Evolutionary conservation across 2,329 filamentous ascomycete species (phyloP).

Genomic region (Pseudocercospora pini-densiflorae): DNA sequence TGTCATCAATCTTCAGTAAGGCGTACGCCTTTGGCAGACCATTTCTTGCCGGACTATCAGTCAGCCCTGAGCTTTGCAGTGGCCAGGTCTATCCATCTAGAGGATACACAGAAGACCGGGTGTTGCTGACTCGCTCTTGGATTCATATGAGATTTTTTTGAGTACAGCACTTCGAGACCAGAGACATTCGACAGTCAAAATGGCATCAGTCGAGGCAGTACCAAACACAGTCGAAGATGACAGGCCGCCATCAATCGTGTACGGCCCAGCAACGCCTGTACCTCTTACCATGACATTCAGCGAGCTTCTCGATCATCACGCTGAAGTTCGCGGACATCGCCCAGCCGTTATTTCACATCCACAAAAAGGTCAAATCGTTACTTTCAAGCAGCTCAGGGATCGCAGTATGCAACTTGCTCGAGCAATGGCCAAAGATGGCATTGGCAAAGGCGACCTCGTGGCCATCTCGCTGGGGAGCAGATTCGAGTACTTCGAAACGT

Average conservation of each 20-base stretch:
- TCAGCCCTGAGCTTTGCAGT: background rate
- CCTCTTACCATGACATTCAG: conserved; percentile 37
- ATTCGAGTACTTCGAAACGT: conserved; percentile 38
- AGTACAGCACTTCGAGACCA: background rate
- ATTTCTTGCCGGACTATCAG: background rate
- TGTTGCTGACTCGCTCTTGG: background rate
- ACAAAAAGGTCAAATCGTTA: conserved; percentile 29
- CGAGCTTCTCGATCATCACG: conserved; percentile 36
- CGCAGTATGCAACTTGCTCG: conserved; percentile 34
- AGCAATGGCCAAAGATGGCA: conserved; percentile 35
- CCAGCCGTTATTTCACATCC: conserved; percentile 37
- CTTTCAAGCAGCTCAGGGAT: conserved; percentile 32
- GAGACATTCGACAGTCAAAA: conserved; percentile 1
- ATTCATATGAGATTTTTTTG: background rate
- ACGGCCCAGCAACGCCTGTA: conserved; percentile 35
- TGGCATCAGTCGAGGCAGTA: conserved; percentile 14
- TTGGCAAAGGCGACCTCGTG: conserved; percentile 36
- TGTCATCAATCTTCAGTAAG: background rate
- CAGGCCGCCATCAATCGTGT: conserved; percentile 34
- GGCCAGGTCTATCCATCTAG: background rate
- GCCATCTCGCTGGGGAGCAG: conserved; percentile 38
- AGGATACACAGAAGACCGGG: background rate
- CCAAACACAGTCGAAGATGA: conserved; percentile 22
- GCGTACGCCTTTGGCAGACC: no score
- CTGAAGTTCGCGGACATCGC: conserved; percentile 32